Evolutionary conservation across 345 rosid genomes (phyloP), one percentile per base, ranked within the genome.

Genomic region (Populus ilicifolia): DNA sequence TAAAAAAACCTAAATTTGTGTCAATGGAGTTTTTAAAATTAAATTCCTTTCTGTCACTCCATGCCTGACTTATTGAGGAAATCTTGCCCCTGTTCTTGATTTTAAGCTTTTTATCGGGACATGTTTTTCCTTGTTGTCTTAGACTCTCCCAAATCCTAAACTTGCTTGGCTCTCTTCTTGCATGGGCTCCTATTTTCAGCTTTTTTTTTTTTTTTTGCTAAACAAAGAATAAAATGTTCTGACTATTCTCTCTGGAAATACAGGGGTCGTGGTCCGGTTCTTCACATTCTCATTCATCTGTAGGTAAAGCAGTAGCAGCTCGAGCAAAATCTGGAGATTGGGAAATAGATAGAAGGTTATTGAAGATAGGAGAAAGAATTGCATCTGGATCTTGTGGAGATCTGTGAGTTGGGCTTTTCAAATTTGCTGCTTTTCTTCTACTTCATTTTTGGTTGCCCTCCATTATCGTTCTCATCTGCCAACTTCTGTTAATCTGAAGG

Each of bases 381-480:
- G 90, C 87, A 18, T 85, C 87, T 82, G 93, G 93, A 64, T 89
- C 91, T 73, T 87, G 88, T 84, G 96, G 93, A 73, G 94, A 91
- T 80, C 68, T 91, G 96, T 91, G 70, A 89, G 92, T 82, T 80
- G 41, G 44, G 70, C 39, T 48, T 25, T 71, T 59, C 54, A 13
- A 56, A 80, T 23, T 75, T 62, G 70, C 48, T 78, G 16, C 67
- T 72, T 70, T 62, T 80, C 68, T 59, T 64, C 29, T 18, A 18
- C 70, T 21, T 7, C 39, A 77, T 10, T 16, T 75, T 67, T 54
- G 25, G 27, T 50, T 25, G 21, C 33, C 27, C 5, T 56, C 20
- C 62, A 71, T 38, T 70, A 23, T 64, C 5, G 63, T 77, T 11
- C 67, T 78, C 65, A 80, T 67, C 25, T 29, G 72, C 81, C 54